These are phyloP conservation scores for Barbatosphaeria neglecta DNA, from an alignment of 495 filamentous ascomycete species.

Conservation along the genomic window DNA sequence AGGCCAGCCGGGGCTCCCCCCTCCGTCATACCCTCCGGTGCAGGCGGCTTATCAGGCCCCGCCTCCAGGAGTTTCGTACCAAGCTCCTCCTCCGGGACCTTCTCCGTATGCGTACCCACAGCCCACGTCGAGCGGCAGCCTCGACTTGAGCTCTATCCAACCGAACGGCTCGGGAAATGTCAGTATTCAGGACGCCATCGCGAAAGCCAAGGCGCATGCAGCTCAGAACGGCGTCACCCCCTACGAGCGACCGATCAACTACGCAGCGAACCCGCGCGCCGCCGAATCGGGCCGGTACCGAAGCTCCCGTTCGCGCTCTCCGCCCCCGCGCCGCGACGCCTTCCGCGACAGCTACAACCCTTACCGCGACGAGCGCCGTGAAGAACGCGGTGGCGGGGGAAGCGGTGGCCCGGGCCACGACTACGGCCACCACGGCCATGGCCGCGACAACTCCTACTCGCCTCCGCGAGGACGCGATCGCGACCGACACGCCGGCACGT, in stretches of 20 bases:
- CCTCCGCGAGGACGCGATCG: conserved; percentile 29
- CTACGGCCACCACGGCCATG: conserved; percentile 35
- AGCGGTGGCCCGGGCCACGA: conserved; percentile 31
- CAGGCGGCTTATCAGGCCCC: conserved; percentile 8
- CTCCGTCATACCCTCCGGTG: conserved; percentile 14
- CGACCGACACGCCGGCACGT: conserved; percentile 29
- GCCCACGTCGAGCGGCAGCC: conserved; percentile 53
- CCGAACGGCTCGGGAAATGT: conserved; percentile 63
- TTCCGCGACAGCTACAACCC: conserved; percentile 64
- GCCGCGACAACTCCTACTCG: conserved; percentile 53
- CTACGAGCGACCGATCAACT: conserved; percentile 34
- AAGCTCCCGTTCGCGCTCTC: conserved; percentile 56
- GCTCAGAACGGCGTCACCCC: conserved; percentile 54
- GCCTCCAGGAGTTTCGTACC: conserved; percentile 30
- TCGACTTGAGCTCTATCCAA: conserved; percentile 65
- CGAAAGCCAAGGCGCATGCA: conserved; percentile 59
- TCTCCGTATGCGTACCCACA: conserved; percentile 45
- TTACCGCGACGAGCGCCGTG: conserved; percentile 66
- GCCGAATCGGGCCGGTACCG: conserved; percentile 37
- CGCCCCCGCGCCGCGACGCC: conserved; percentile 47
- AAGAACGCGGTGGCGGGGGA: conserved; percentile 47
- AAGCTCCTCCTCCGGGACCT: conserved; percentile 9
- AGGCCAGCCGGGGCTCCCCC: conserved; percentile 26
- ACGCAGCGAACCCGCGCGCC: conserved; percentile 26
- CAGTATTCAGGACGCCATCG: conserved; percentile 60